Base-by-base conservation (phyloP, 2,329 filamentous ascomycete genomes). In the Alternaria sp. region DNA sequence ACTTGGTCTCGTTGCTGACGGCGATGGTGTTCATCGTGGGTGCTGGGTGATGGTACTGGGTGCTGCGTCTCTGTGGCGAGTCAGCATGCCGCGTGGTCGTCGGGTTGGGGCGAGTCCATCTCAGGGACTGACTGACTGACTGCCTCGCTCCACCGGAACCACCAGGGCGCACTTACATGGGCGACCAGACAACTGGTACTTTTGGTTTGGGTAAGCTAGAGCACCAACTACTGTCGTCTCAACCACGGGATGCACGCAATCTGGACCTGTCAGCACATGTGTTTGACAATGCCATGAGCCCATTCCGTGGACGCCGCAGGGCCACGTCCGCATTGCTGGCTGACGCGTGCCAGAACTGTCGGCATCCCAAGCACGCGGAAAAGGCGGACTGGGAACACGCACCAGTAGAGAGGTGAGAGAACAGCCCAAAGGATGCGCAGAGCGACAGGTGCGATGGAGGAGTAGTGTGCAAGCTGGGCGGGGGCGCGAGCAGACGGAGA, bases 1-100 rank as follows among this genome's bases (percentile, higher is more conserved):
- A 81, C 56, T 80, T 79, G 21, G 84, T 86, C 80, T 88, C 85
- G 72, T 87, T 86, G 60, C 80, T 77, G 63, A 84, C 80, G 39
- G 79, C 77, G 72, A 86, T 86, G 58, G 78, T 79, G 65, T 75
- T 77, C 37, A 65, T 63, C 50, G 41, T 62, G 55, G 46, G 58
- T 60, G 61, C 51, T 24, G 37, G 8, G 54, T 44, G 17, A 17
- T 17, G 17, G 17, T 17, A 17, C 17, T 17, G 17, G 17, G 17
- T 60, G 61, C 51, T 24, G 37, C 8, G 54, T 44, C 31, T 39
- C 61, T 65, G 56, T 26, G 50, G 40, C 60, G 51, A 54, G 61
- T 66, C 56, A 64, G 58, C 54, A 59, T 37, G 26, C 34, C 51
- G 58, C 61, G 54, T 61, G 56, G 60, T 53, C 42, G 56, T 52